Evolutionary conservation across 352 stramenopile genomes (phyloP).

Genomic region (Phytophthora rubi): DNA sequence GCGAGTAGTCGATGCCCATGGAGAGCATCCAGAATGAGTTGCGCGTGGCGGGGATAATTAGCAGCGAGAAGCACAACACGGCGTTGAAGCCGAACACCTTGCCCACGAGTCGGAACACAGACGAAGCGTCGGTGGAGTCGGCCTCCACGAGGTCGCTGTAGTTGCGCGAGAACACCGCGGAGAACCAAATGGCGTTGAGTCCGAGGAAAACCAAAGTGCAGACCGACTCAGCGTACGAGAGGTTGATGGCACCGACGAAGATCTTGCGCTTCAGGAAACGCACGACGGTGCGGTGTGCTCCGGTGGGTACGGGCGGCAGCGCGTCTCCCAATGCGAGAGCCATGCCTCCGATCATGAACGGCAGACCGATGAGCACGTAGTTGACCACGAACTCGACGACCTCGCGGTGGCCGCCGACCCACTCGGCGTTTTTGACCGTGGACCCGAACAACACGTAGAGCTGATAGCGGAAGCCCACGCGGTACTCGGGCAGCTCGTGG

Average conservation of each 20-base stretch:
- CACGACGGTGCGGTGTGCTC: slow-evolving; percentile 73
- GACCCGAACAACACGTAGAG: slow-evolving; percentile 73
- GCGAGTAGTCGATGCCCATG: slow-evolving; percentile 87
- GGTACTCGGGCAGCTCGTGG: slow-evolving; percentile 77
- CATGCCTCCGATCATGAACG: slow-evolving; percentile 78
- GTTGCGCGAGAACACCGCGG: slow-evolving; percentile 79
- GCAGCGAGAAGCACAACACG: slow-evolving; percentile 67
- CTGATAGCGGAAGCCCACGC: slow-evolving; percentile 63
- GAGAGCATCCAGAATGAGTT: slow-evolving; percentile 89
- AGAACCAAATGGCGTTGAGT: slow-evolving; percentile 84
- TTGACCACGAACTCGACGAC: slow-evolving; percentile 78
- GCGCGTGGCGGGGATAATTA: slow-evolving; percentile 67
- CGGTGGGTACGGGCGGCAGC: slow-evolving; percentile 71
- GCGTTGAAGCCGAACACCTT: slow-evolving; percentile 81
- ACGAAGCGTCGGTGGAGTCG: slow-evolving; percentile 47
- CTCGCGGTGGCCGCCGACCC: slow-evolving; percentile 79
- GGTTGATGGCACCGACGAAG: slow-evolving; percentile 68
- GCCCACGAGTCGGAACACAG: slow-evolving; percentile 59
- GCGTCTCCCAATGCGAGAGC: slow-evolving; percentile 68
- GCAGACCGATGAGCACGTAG: slow-evolving; percentile 73
- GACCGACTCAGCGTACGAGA: slow-evolving; percentile 83
- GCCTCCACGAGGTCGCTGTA: slow-evolving; percentile 56
- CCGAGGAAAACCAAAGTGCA: slow-evolving; percentile 74
- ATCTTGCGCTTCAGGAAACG: slow-evolving; percentile 87
- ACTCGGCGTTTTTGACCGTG: slow-evolving; percentile 50